phyloP scores from a whole-genome alignment of 805 yeast species.

The Cyberlindnera americana region DNA sequence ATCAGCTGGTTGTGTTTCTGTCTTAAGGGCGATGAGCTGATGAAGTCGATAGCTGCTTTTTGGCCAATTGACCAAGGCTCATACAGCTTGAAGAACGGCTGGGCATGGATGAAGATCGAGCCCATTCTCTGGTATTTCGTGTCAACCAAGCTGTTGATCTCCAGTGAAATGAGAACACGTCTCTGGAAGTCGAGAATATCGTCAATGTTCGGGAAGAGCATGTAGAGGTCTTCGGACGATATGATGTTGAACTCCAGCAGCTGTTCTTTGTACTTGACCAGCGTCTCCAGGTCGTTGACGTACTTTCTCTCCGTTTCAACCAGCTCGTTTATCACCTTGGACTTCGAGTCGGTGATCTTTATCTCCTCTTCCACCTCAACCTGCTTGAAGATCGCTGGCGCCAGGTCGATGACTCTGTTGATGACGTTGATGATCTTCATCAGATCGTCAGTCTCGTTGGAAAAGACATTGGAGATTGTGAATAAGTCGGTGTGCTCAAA shows the following conservation, averaged over 20 bases:
- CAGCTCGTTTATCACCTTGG: conserved; percentile 79
- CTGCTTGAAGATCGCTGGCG: conserved; percentile 39
- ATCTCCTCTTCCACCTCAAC: conserved; percentile 28
- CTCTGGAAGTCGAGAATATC: conserved; percentile 90
- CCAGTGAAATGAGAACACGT: conserved; percentile 81
- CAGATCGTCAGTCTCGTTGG: conserved; percentile 75
- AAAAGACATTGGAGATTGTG: conserved; percentile 85
- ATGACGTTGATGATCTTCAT: conserved; percentile 74
- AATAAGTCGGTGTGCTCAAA: conserved; percentile 80
- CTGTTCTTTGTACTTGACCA: conserved; percentile 65
- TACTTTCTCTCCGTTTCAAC: conserved; percentile 89
- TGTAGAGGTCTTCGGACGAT: conserved; percentile 74
- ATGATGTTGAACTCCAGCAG: conserved; percentile 62
- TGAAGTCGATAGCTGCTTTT: conserved; percentile 78
- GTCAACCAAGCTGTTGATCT: conserved; percentile 77
- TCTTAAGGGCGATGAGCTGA: conserved; percentile 54
- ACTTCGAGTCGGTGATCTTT: conserved; percentile 49
- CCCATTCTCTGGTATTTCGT: conserved; percentile 81
- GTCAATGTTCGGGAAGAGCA: conserved; percentile 78
- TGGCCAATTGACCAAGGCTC: conserved; percentile 95
- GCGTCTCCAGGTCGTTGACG: conserved; percentile 82
- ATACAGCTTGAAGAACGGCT: conserved; percentile 80
- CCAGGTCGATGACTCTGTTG: conserved; percentile 54
- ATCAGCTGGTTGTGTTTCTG: conserved; percentile 52
- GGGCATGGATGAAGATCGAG: conserved; percentile 80